Percentiles rank a stretch among this genome's conserved stretches.
Evolutionary conservation across 2,329 filamentous ascomycete species (phyloP).

Genomic region (Elsinoe ampelina): DNA sequence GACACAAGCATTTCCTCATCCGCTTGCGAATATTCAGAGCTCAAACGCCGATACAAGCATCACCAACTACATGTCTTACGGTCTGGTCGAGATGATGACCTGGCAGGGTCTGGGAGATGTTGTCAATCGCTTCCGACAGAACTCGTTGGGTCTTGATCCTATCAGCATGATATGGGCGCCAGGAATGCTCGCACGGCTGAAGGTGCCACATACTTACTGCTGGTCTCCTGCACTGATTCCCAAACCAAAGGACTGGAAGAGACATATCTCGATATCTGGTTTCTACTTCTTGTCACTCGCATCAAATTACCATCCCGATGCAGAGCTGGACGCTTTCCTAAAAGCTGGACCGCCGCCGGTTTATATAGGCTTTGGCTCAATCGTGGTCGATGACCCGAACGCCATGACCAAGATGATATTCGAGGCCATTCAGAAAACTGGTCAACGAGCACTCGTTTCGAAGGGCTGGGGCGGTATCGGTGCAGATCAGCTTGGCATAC

Average conservation of each 20-base stretch:
- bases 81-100: slow-evolving; percentile 81
- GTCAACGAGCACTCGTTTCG: slow-evolving; percentile 45
- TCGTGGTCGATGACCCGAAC: slow-evolving; percentile 68
- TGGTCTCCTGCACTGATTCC: slow-evolving; percentile 76
- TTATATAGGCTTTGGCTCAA: slow-evolving; percentile 77
- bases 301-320: slow-evolving; percentile 55
- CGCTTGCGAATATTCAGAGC: slow-evolving; percentile 70
- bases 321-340: slow-evolving; percentile 59
- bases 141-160: slow-evolving; percentile 62
- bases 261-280: slow-evolving; percentile 63
- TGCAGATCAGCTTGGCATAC: slow-evolving; percentile 31
- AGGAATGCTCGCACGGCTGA: slow-evolving; percentile 63
- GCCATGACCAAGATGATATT: slow-evolving; percentile 63
- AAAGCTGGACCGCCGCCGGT: slow-evolving; percentile 62
- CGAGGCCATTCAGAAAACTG: slow-evolving; percentile 51
- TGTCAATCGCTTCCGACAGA: slow-evolving; percentile 73
- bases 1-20: slow-evolving; percentile 77
- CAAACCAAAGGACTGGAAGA: slow-evolving; percentile 67
- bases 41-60: slow-evolving; percentile 67
- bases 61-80: slow-evolving; percentile 77
- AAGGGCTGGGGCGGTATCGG: slow-evolving; percentile 47
- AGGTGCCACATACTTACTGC: slow-evolving; percentile 84
- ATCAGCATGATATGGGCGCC: slow-evolving; percentile 77
- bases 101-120: slow-evolving; percentile 83
- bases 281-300: slow-evolving; percentile 68